These are phyloP conservation scores for Choiromyces venosus DNA, from an alignment of 495 filamentous ascomycete genomes.

Conservation along the genomic window DNA sequence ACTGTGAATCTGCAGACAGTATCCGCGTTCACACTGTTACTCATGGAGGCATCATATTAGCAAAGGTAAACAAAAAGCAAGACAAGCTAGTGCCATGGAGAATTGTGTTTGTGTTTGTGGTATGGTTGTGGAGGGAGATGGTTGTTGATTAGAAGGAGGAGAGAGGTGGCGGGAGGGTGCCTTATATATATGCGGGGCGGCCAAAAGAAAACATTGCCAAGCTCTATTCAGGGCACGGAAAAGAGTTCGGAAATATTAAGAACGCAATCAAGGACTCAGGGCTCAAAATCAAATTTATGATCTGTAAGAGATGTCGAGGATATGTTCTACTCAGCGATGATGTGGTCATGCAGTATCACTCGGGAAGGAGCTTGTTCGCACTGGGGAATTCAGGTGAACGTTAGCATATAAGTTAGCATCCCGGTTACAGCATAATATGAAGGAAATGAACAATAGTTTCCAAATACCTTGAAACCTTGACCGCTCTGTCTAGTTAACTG, in stretches of 20 bases:
- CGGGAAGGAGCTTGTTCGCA: neutral
- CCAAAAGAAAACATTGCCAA: neutral
- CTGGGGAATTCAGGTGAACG: neutral
- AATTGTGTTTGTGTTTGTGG: too few relatives aligned
- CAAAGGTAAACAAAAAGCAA: too few relatives aligned
- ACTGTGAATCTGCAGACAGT: too few relatives aligned
- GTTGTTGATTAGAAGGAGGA: too few relatives aligned
- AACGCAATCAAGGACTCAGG: neutral
- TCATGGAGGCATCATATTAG: too few relatives aligned
- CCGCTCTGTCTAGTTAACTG: neutral
- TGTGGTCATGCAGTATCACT: neutral
- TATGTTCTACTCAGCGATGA: neutral
- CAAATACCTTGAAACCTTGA: neutral
- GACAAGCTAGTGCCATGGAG: too few relatives aligned
- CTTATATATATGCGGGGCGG: neutral
- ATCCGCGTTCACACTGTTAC: too few relatives aligned
- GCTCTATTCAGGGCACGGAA: neutral
- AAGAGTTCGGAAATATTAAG: neutral
- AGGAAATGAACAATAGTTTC: neutral
- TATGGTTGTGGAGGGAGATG: too few relatives aligned
- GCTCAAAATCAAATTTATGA: neutral
- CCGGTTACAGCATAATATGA: too few relatives aligned
- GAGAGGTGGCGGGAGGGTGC: neutral
- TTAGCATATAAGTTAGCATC: too few relatives aligned
- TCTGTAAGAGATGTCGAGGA: neutral